Conservation (phyloP, 345 rosid species). For the Atalantia buxifolia region DNA sequence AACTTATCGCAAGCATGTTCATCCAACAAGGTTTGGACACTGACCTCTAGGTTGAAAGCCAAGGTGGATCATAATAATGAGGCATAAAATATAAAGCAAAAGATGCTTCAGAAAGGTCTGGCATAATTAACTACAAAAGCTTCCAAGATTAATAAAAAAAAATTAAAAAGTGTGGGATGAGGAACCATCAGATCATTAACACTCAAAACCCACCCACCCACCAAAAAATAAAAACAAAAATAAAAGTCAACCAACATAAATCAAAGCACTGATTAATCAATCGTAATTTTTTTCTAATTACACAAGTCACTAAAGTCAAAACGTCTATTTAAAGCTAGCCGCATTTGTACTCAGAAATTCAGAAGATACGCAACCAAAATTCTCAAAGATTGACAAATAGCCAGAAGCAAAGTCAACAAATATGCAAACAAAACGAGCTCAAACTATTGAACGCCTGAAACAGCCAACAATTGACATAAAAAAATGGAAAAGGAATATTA, state of each 20-base stretch:
- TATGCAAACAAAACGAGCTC: background rate
- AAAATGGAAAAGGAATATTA: background rate
- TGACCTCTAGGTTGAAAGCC: background rate
- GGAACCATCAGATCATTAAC: background rate
- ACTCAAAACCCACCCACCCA: background rate
- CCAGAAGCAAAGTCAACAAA: background rate
- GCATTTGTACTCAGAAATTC: background rate
- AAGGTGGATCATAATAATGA: background rate
- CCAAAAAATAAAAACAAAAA: too few species aligned
- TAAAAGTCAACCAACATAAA: too few species aligned
- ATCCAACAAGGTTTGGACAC: background rate
- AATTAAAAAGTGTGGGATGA: too few species aligned
- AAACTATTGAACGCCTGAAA: background rate
- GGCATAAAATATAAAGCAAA: background rate
- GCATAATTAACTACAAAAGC: background rate
- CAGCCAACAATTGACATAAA: background rate
- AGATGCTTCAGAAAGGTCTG: background rate
- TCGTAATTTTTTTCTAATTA: too few species aligned
- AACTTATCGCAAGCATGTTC: background rate
- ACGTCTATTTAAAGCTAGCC: background rate
- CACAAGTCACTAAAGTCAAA: background rate
- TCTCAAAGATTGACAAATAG: background rate
- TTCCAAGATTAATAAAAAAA: background rate
- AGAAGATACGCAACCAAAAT: background rate
- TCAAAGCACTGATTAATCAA: too few species aligned